Conservation (phyloP, 139 green algal species). For the Micractinium sp. region DNA sequence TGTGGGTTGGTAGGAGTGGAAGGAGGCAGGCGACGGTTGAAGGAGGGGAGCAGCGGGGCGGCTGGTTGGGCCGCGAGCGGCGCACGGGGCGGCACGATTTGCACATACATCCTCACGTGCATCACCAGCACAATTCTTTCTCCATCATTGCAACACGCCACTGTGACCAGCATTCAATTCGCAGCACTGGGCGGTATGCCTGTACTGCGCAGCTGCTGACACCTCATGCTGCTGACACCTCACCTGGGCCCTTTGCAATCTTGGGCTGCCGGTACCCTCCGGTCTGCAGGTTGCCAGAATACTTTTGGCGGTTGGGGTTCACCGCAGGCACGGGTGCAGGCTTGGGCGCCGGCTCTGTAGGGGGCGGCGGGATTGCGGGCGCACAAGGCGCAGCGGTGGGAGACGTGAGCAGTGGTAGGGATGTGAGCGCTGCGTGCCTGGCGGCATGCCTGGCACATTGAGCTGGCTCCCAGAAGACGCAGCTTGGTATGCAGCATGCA, state of each 20-base stretch:
- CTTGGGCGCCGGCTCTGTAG: not conserved
- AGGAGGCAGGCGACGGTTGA: not conserved
- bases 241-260: constrained; percentile 24
- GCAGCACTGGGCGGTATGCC: too few relatives aligned
- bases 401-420: not conserved
- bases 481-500: too few relatives aligned
- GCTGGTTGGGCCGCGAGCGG: too few relatives aligned
- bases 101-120: too few relatives aligned
- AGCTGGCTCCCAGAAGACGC: not conserved
- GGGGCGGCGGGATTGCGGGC: not conserved
- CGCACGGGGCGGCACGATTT: not conserved
- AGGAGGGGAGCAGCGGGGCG: too few relatives aligned
- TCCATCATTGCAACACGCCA: not conserved
- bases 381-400: not conserved
- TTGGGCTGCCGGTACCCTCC: constrained; percentile 23
- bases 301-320: constrained; percentile 35
- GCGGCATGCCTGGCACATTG: too few relatives aligned
- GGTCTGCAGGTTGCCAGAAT: constrained; percentile 19
- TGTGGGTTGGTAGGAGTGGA: not conserved
- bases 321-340: constrained; percentile 5
- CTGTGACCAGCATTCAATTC: not conserved
- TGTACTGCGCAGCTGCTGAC: too few relatives aligned
- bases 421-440: not conserved
- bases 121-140: not conserved
- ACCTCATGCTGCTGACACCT: too few relatives aligned